These are phyloP conservation scores for Nicotiana paniculata DNA, from an alignment of 257 asterid genomes.

Conservation along the genomic window DNA sequence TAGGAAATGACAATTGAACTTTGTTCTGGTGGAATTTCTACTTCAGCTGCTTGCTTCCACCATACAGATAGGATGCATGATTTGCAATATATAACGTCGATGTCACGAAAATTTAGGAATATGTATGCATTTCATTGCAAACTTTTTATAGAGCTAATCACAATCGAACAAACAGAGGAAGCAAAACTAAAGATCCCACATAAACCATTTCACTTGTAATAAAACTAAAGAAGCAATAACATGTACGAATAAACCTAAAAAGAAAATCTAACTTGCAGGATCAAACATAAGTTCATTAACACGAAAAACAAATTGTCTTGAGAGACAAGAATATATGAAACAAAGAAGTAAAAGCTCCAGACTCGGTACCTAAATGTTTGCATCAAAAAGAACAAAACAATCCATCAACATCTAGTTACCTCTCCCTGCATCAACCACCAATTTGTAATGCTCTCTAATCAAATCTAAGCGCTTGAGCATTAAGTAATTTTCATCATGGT, in stretches of 20 bases:
- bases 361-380: neutral
- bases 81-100: neutral
- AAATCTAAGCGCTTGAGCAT: slow-evolving; percentile 25
- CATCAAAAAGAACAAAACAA: neutral
- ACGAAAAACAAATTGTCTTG: neutral
- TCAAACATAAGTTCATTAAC: neutral
- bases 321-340: neutral
- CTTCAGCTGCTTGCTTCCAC: neutral
- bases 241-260: neutral
- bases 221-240: neutral
- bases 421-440: slow-evolving; percentile 25
- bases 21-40: neutral
- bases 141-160: neutral
- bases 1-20: neutral
- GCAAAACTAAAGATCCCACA: neutral
- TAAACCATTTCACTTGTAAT: neutral
- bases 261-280: neutral
- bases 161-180: neutral
- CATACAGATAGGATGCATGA: neutral
- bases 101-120: neutral
- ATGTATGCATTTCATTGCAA: neutral
- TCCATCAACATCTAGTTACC: slow-evolving; percentile 4
- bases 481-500: slow-evolving; percentile 31
- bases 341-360: neutral
- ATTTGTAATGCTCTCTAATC: slow-evolving; percentile 29